A percentile compares a stretch with the other conserved stretches of the same genome.
Evolutionary conservation across 352 stramenopile genomes (phyloP).

Genomic region (Pythium graminicola): DNA sequence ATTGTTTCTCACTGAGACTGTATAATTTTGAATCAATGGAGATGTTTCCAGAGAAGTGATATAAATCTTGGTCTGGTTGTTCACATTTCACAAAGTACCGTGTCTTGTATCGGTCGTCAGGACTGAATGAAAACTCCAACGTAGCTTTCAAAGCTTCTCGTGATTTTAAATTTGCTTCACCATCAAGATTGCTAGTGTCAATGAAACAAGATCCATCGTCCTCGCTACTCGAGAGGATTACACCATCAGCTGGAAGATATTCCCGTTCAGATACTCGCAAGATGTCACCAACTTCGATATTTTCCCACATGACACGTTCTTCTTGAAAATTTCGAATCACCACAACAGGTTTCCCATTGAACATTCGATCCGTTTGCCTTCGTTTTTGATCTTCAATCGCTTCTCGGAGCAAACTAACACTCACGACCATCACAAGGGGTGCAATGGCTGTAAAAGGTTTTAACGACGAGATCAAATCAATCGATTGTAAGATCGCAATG

Average conservation of each 20-base stretch:
- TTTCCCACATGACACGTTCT: slow-evolving; percentile 53
- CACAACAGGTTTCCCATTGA: slow-evolving; percentile 57
- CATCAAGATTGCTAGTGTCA: slow-evolving; percentile 92
- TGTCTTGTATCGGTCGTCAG: slow-evolving; percentile 45
- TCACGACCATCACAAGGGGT: slow-evolving; percentile 61
- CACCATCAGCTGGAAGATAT: slow-evolving; percentile 55
- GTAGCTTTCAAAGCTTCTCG: slow-evolving; percentile 42
- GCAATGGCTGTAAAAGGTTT: slow-evolving; percentile 74
- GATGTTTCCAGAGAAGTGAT: slow-evolving; percentile 62
- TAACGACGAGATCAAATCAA: slow-evolving; percentile 57
- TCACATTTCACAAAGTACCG: slow-evolving; percentile 72
- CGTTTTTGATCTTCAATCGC: slow-evolving; percentile 73
- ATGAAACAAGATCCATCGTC: slow-evolving; percentile 85
- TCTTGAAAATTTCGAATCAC: slow-evolving; percentile 32
- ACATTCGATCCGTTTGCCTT: slow-evolving; percentile 53
- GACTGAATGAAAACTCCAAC: slow-evolving; percentile 31
- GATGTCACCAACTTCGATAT: slow-evolving; percentile 70
- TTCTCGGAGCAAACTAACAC: slow-evolving; percentile 78
- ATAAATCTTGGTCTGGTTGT: slow-evolving; percentile 70
- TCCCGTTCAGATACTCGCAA: slow-evolving; percentile 46
- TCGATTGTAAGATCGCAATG: slow-evolving; percentile 91
- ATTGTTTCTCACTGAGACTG: slow-evolving; percentile 55
- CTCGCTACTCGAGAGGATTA: slow-evolving; percentile 65
- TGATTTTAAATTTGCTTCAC: slow-evolving; percentile 93
- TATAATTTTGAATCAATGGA: slow-evolving; percentile 29